Base-by-base conservation (phyloP, 768 basidiomycete genomes). In the Tulasnella sp. region DNA sequence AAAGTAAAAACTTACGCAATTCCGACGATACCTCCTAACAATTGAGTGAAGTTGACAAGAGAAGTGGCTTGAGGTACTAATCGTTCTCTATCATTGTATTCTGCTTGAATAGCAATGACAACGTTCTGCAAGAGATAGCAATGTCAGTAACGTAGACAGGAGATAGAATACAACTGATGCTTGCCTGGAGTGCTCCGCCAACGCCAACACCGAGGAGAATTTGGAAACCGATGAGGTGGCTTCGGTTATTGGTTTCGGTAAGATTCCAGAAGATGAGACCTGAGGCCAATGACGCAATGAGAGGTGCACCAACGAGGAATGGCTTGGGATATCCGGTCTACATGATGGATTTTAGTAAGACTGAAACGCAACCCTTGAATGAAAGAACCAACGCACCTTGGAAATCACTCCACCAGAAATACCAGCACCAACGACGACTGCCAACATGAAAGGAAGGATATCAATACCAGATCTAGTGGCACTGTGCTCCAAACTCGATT, bases 81-180 rank as follows among this genome's bases (percentile, higher is more conserved):
- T 55, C 62, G 57, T 1, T 62, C 60, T 27, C 60, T 56, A 37
- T 59, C 53, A 16, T 58, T 59, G 39, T 65, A 62, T 33, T 67
- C 67, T 22, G 65, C 66, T 45, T 70, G 69, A 7, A 68, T 64
- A 5, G 67, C 64, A 33, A 68, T 58, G 61, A 70, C 62, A 5
- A 59, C 55, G 55, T 67, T 67, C 58, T 67, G 64, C 39, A 65
- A 44, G 31, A 61, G 3, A 19, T 16, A 20, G 19, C 5, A 20
- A 5, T 20, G 39, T n/a, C 39, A 5, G 16, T n/a, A 25, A 16
- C 20, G 43, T n/a, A 28, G 43, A 22, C 12, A n/a, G 27, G n/a
- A 5, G 6, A 16, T 5, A 5, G 43, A 45, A 47, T 8, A 31
- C 29, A 10, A 25, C 6, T 19, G 6, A 5, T 8, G 20, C 28